Evolutionary conservation across 2,329 filamentous ascomycete species (phyloP).

Genomic region (Colletotrichum ledebouriae): DNA sequence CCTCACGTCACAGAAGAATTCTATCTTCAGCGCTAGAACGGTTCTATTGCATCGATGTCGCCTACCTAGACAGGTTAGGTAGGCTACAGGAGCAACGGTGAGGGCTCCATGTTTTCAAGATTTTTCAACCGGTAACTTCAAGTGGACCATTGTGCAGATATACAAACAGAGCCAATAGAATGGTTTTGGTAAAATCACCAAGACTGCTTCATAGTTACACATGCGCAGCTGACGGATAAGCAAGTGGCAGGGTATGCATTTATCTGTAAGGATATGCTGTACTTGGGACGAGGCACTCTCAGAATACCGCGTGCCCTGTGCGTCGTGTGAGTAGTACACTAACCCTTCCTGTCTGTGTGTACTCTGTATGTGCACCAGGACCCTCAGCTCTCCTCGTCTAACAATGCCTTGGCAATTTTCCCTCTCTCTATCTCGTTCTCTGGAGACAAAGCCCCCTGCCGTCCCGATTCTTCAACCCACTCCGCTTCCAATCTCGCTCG

Average conservation of each 20-base stretch:
- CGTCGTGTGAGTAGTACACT: not conserved
- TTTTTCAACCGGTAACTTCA: no score
- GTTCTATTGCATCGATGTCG: slow-evolving; percentile 28
- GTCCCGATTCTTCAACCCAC: slow-evolving; percentile 1
- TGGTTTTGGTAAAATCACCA: not conserved
- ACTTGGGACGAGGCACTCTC: not conserved
- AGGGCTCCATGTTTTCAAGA: no score
- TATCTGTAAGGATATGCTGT: no score
- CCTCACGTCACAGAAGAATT: slow-evolving; percentile 33
- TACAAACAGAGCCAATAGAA: no score
- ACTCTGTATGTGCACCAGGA: not conserved
- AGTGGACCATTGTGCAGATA: no score
- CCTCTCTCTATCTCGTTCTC: not conserved
- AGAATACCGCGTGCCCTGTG: slow-evolving; percentile 5
- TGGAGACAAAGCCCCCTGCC: not conserved
- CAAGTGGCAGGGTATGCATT: no score
- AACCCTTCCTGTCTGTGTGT: no score
- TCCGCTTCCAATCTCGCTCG: slow-evolving; percentile 9
- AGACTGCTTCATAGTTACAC: not conserved
- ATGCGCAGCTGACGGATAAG: no score
- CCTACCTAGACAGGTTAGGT: no score
- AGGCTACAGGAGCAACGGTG: no score
- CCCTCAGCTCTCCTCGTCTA: no score
- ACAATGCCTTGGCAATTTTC: not conserved
- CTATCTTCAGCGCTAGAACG: slow-evolving; percentile 40